Base-by-base conservation (phyloP, 441 rosid genomes). In the Geranium incanum region DNA sequence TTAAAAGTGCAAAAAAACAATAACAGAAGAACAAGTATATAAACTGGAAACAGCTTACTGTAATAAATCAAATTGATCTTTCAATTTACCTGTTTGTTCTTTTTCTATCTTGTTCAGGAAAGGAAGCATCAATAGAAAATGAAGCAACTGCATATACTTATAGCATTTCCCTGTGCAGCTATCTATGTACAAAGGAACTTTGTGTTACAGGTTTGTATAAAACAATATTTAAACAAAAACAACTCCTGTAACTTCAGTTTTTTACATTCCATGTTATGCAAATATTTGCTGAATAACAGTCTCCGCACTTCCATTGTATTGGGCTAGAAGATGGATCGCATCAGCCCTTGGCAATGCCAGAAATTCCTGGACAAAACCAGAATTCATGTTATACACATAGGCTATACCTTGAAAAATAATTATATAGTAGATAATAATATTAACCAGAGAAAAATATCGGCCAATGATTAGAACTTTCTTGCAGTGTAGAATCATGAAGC, bases 331-430 rank as follows among this genome's bases (percentile, higher is more conserved):
- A 74, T 89, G 92, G 81, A 94, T 94, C 52, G 99, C 97, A 74
- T 92, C 95, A 5, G 97, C 92, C 85, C 99, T 86, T 9, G 98
- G 96, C 83, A 94, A 71, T n/a, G 93, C 97, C 52, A 94, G 96
- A 85, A 94, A 94, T 79, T 94, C 98, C 98, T 94, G 90, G 80
- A 80, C 13, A 77, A 75, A 41, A 66, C 43, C 62, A 50, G 69
- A 75, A 43, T 8, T 59, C 23, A 6, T 69, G 12, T 4, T 11
- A 48, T 36, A 57, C 43, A 23, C 15, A 15, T 28, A 12, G 36
- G 38, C 11, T 3, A 67, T 55, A 5, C 45, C 18, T 33, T 11
- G 52, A 4, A 13, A 2, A 12, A 1, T 11, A 36, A 37, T 28
- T 2, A 28, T 28, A 28, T 28, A 2, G 33, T 11, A 37, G 1